A percentile compares a stretch with the other conserved stretches of the same genome.
Conservation (phyloP, 2,329 filamentous ascomycete genomes). For the Clonostachys chloroleuca region DNA sequence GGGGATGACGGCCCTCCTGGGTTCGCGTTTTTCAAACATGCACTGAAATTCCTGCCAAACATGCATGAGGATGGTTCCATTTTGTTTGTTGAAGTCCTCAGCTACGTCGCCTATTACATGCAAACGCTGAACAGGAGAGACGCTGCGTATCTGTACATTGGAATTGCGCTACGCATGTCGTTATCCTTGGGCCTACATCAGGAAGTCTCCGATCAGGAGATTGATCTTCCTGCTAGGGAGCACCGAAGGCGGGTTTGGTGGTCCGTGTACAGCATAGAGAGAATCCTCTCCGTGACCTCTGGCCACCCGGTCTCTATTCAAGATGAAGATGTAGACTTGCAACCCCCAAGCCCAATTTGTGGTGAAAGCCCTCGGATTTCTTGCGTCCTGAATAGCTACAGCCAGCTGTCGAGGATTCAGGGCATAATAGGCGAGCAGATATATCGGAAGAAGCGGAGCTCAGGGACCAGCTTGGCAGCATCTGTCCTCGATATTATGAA, state of each 20-base stretch:
- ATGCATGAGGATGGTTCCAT: slow-evolving; percentile 50
- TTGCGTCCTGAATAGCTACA: slow-evolving; percentile 45
- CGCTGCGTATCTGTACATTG: slow-evolving; percentile 49
- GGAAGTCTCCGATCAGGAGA: slow-evolving; percentile 7
- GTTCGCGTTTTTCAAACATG: slow-evolving; percentile 48
- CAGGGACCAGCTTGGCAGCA: slow-evolving; percentile 1
- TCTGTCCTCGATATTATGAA: slow-evolving; percentile 1
- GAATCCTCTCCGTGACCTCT: slow-evolving; percentile 47
- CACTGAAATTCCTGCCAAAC: slow-evolving; percentile 46
- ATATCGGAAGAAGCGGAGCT: slow-evolving; percentile 3
- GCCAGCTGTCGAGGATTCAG: slow-evolving; percentile 41
- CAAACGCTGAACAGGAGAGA: slow-evolving; percentile 52
- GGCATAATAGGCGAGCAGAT: neutral
- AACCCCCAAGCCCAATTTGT: slow-evolving; percentile 12
- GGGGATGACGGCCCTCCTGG: slow-evolving; percentile 47
- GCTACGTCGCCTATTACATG: slow-evolving; percentile 51
- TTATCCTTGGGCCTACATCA: slow-evolving; percentile 12
- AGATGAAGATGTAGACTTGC: slow-evolving; percentile 45
- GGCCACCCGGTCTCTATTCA: slow-evolving; percentile 50
- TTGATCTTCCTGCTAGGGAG: slow-evolving; percentile 25
- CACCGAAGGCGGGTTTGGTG: slow-evolving; percentile 49
- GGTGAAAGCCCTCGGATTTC: slow-evolving; percentile 17
- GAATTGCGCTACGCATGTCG: slow-evolving; percentile 23
- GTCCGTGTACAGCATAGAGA: slow-evolving; percentile 51
- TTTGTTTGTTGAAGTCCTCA: slow-evolving; percentile 48